These are phyloP conservation scores for Cladosporium sp. DNA, from an alignment of 2,329 filamentous ascomycete genomes.

Conservation along the genomic window DNA sequence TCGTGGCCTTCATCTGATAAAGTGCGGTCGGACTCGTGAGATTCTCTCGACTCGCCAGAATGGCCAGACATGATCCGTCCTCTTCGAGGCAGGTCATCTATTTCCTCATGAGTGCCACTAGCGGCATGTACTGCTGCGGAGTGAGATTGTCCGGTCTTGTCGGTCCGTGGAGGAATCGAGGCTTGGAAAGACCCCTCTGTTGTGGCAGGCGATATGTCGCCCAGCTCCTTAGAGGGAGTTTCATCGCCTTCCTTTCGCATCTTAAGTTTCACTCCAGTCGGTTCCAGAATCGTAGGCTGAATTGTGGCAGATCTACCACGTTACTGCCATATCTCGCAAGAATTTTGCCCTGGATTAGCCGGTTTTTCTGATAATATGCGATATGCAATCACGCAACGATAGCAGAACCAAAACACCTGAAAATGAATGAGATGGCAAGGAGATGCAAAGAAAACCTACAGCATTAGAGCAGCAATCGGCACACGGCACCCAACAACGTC, in stretches of 20 bases:
- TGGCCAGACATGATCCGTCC: slow-evolving; percentile 9
- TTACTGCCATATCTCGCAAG: background rate
- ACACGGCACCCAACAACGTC: slow-evolving; percentile 12
- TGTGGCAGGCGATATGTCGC: background rate
- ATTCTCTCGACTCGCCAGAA: slow-evolving; percentile 18
- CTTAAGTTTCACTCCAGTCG: too few relatives aligned
- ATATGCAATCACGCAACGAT: background rate
- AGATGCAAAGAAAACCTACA: slow-evolving; percentile 8
- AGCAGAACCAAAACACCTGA: background rate
- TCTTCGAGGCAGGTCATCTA: background rate
- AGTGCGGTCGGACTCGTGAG: slow-evolving; percentile 28
- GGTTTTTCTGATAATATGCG: background rate
- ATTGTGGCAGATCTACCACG: background rate
- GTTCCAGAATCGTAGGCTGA: background rate
- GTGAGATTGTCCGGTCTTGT: background rate
- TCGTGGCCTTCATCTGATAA: slow-evolving; percentile 29
- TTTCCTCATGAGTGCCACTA: background rate
- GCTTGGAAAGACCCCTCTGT: slow-evolving; percentile 1
- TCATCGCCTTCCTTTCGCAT: slow-evolving; percentile 2
- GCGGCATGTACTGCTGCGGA: background rate
- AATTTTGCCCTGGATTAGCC: background rate
- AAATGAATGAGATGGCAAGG: background rate
- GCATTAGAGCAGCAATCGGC: background rate
- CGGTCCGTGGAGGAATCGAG: background rate
- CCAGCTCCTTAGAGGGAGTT: background rate